Evolutionary conservation across 495 filamentous ascomycete species (phyloP), one percentile per base, ranked within the genome.

Genomic region (Aspergillus taichungensis): DNA sequence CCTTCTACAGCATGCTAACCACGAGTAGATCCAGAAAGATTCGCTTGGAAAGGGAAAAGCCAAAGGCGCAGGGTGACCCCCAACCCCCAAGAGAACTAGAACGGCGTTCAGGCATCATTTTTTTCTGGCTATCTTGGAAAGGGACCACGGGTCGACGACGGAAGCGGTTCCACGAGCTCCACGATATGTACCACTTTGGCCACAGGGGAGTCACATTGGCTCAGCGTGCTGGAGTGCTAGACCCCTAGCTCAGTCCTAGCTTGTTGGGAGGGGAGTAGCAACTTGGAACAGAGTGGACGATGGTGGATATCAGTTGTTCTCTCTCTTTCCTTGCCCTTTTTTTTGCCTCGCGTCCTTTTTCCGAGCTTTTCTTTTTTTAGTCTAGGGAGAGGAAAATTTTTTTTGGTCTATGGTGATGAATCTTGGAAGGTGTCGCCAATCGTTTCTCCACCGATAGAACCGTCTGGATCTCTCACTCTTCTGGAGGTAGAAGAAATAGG

Each of bases 91-190:
- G 18, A 24, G 18, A 46, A 53, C 45, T 34, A 53, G 42, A 49
- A 46, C 42, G 5, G 37, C 37, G 37, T 38, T 39, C 34, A 40
- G 41, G 32, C 50, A 38, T 45, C 13, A 34, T 13, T 35, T 37
- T 45, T 47, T 37, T 31, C 31, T 44, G 39, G 37, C 44, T 53
- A 53, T 57, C 46, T 44, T 47, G 37, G 42, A 24, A 42, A 40
- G 53, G 30, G 45, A 33, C 47, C 47, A 46, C 43, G 18, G 45
- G 40, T 51, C 49, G 29, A 46, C 42, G 36, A 50, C 43, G 34
- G 43, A 38, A 42, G 32, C 31, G 44, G 54, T 53, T 50, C 51
- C 51, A 57, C 51, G 47, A 44, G 42, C 30, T 51, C 50, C 54
- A 50, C 46, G 50, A 47, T 43, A 13, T 34, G 54, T 54, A 46